Conservation (phyloP, 352 stramenopile genomes). For the Globisporangium uncinulatum region DNA sequence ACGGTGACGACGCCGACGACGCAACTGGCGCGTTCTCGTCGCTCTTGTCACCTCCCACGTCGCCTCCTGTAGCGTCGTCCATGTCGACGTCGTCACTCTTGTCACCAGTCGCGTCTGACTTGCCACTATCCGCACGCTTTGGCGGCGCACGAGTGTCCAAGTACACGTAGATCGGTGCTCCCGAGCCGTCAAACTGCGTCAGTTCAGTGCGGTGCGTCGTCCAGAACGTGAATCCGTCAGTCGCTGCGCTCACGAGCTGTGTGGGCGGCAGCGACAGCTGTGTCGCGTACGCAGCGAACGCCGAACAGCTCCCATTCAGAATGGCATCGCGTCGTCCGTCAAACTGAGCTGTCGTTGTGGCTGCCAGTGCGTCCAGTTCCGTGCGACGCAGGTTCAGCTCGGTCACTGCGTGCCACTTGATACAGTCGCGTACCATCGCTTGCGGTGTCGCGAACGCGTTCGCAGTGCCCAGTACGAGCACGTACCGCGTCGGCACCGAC, state of each 20-base stretch:
- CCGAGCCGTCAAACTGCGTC: conserved; percentile 9
- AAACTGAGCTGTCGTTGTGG: no score
- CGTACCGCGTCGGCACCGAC: conserved; percentile 49
- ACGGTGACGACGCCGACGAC: no score
- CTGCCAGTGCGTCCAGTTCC: conserved; percentile 4
- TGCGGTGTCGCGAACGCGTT: conserved; percentile 33
- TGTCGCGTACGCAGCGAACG: conserved; percentile 3
- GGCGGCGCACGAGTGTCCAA: conserved; percentile 34
- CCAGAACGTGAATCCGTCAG: conserved; percentile 23
- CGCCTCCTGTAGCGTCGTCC: background rate
- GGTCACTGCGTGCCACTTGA: conserved; percentile 49
- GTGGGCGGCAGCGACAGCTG: background rate
- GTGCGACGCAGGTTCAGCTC: conserved; percentile 37
- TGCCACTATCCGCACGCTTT: background rate
- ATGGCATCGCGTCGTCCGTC: conserved; percentile 1
- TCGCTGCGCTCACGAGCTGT: background rate
- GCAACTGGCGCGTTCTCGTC: no score
- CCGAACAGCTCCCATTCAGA: conserved; percentile 3
- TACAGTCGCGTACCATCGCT: conserved; percentile 36
- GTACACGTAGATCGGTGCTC: conserved; percentile 46
- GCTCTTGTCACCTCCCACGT: no score
- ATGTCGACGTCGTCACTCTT: conserved; percentile 2
- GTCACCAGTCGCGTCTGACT: no score
- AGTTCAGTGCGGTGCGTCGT: conserved; percentile 17
- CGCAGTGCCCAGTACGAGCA: conserved; percentile 31